These are phyloP conservation scores for Mytilinidion resinicola DNA, from an alignment of 495 filamentous ascomycete genomes.

Conservation along the genomic window DNA sequence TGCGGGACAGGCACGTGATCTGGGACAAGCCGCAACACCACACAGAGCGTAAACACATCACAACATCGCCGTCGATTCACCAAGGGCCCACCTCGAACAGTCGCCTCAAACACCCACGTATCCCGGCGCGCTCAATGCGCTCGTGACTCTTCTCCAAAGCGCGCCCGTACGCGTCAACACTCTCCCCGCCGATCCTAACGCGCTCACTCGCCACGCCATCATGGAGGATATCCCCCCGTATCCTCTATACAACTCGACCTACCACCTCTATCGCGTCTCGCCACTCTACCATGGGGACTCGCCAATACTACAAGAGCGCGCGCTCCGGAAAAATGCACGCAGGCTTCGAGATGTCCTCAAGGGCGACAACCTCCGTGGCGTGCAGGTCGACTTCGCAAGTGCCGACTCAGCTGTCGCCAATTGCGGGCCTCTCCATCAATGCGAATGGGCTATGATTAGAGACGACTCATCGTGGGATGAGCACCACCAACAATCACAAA, in stretches of 20 bases:
- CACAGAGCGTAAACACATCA: background rate
- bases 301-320: constrained; percentile 18
- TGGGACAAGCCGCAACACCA: constrained; percentile 3
- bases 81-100: background rate
- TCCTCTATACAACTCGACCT: constrained; percentile 24
- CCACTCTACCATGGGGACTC: constrained; percentile 31
- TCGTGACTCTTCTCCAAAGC: background rate
- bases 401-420: constrained; percentile 13
- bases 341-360: constrained; percentile 28
- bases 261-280: constrained; percentile 35
- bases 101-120: background rate
- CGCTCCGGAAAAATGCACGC: constrained; percentile 27
- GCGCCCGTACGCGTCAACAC: background rate
- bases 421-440: constrained; percentile 28
- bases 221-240: constrained; percentile 21
- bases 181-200: background rate
- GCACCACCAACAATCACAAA: constrained; percentile 12
- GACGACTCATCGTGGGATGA: constrained; percentile 30
- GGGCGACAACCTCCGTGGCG: constrained; percentile 32
- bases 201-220: background rate
- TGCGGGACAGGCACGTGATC: background rate
- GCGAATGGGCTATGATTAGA: constrained; percentile 31
- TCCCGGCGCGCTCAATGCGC: background rate
- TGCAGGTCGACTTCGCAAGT: constrained; percentile 23
- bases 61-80: background rate